phyloP scores from a whole-genome alignment of 2,329 filamentous ascomycete genomes.

The Coniochaeta ligniaria region DNA sequence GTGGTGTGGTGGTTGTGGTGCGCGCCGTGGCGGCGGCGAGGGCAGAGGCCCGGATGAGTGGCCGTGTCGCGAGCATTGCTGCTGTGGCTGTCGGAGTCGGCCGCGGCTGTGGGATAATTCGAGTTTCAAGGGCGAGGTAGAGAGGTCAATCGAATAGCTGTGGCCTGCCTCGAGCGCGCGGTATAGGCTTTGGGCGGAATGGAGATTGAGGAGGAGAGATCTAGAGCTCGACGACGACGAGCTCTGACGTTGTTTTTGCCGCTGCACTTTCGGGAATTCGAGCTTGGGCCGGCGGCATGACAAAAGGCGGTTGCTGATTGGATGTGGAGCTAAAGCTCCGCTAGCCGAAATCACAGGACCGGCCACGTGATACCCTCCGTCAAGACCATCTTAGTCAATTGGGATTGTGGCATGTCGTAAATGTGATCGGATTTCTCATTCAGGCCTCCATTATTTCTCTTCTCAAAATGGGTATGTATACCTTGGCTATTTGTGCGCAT shows the following conservation, averaged over 20 bases:
- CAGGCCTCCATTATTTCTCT: too few relatives aligned
- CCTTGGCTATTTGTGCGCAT: too few relatives aligned
- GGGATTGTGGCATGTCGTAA: too few relatives aligned
- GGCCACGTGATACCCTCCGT: neutral
- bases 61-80: slow-evolving; percentile 1
- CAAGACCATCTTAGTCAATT: neutral
- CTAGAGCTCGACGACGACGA: slow-evolving; percentile 2
- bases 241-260: slow-evolving; percentile 3
- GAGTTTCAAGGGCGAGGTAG: too few relatives aligned
- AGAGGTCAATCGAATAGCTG: neutral
- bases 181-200: neutral
- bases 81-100: slow-evolving; percentile 2
- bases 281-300: neutral
- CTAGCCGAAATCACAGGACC: neutral
- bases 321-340: neutral
- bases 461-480: too few relatives aligned
- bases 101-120: neutral
- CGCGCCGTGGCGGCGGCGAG: slow-evolving; percentile 2
- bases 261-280: neutral
- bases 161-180: neutral
- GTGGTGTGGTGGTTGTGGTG: neutral
- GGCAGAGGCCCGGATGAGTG: neutral
- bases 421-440: too few relatives aligned
- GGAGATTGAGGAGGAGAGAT: neutral
- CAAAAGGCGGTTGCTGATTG: neutral